Evolutionary conservation across 2,329 filamentous ascomycete species (phyloP), one percentile per base, ranked within the genome.

Genomic region (Aspergillus tanneri): DNA sequence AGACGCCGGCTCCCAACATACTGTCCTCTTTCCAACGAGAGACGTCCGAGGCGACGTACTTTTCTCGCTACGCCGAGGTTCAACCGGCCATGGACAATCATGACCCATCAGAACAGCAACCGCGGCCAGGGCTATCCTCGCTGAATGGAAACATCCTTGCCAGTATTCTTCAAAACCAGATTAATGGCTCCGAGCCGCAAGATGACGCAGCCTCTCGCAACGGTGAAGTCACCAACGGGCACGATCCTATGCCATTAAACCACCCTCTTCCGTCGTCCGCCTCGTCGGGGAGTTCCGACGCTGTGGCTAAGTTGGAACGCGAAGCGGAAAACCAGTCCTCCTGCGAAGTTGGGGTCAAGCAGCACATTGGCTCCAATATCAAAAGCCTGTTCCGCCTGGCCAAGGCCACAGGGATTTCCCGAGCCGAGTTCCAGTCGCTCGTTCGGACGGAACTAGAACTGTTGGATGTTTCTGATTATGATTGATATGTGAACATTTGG

Each of bases 21-120:
- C 34, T 51, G 14, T 59, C 60, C n/a, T 60, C 62, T 21, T 43
- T 55, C 9, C 53, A 62, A 24, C 55, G 65, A 44, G 55, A 69
- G 58, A 59, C 70, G 5, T 76, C 77, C 11, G 82, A 85, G 50
- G 70, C 77, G 14, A 78, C 80, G 28, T 85, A 85, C 61, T 85
- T 80, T 61, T 78, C 76, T 11, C 76, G 77, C 32, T 86, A 86
- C 59, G 76, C 75, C 32, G 77, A 82, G 50, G 82, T 86, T 9
- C 83, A 86, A 57, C 83, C 82, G 5, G 82, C 81, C 2, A 73
- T 86, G 67, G 83, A 86, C 57, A 75, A 74, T 28, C 78, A 85
- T 57, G 82, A 85, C 55, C 81, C 82, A 12, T 76, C 78, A 41
- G 80, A 83, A 61, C 75, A 79, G 40, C 64, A 73, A 35, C 63